Conservation (phyloP, 345 rosid species). For the Populus tremula region DNA sequence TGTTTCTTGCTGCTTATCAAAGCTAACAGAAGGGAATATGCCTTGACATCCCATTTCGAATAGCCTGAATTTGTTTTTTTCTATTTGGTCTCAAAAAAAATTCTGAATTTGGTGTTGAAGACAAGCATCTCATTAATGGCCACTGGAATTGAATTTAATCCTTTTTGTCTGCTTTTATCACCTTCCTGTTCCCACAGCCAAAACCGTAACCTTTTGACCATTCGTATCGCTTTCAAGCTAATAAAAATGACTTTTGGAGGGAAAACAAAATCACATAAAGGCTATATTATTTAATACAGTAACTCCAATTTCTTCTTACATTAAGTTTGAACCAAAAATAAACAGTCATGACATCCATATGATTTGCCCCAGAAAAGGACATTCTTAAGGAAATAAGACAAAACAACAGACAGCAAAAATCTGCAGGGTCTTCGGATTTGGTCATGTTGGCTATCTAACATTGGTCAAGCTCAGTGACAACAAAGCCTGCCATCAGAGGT, state of each 20-base stretch:
- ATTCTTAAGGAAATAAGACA: slow-evolving; percentile 9
- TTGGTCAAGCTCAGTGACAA: background rate
- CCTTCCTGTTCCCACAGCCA: background rate
- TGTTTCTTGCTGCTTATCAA: background rate
- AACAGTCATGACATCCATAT: background rate
- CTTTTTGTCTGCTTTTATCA: background rate
- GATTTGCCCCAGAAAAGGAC: background rate
- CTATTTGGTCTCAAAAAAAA: background rate
- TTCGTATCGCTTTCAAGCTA: slow-evolving; percentile 12
- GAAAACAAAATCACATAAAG: slow-evolving; percentile 12
- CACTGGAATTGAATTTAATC: background rate
- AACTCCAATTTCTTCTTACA: background rate
- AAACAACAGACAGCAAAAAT: background rate
- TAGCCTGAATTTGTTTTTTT: background rate
- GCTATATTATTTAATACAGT: background rate
- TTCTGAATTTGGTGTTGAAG: background rate
- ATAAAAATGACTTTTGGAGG: slow-evolving; percentile 31
- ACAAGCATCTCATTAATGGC: background rate
- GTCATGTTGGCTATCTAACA: background rate
- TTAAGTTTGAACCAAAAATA: background rate
- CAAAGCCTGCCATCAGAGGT: slow-evolving; percentile 5
- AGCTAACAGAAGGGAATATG: background rate
- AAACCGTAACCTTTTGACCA: slow-evolving; percentile 23
- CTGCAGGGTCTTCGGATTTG: background rate
- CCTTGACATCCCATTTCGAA: no score